Base-by-base conservation (phyloP, 805 yeast genomes). In the Pichia eremophila region DNA sequence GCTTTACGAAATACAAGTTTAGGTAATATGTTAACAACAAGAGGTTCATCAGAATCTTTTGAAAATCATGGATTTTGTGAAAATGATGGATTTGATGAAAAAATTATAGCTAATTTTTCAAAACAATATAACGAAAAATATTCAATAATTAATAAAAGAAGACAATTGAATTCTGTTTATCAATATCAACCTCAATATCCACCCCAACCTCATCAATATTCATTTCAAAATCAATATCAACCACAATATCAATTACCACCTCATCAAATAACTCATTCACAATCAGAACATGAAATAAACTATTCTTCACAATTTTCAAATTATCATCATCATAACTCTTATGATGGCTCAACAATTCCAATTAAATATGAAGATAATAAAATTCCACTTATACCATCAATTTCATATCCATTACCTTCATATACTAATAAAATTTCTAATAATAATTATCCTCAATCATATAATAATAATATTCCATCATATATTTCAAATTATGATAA, bases 1-100 rank as follows among this genome's bases (percentile, higher is more conserved):
- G 81, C 85, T 0, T 70, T 81, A 41, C 76, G 77, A 54, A 78
- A 77, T 46, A 70, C 77, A 14, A 70, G 81, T 1, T 64, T 81
- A 19, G 88, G 89, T 2, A 76, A 58, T 54, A 57, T 46, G 58
- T n/a, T 51, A 6, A 46, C 56, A 12, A 34, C 48, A 11, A 52
- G 53, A 37, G 43, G 46, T 27, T 46, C 45, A 8, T 55, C 52
- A 14, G 44, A 41, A 25, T 28, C 39, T 9, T 50, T 51, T 27
- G 47, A 44, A 27, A 50, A 48, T 14, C 55, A 53, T 40, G 60
- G 60, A 0, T 58, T 57, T 35, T 38, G 51, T n/a, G 59, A 59
- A 28, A 31, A 56, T n/a, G 57, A 58, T 47, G 58, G 61, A 14
- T 40, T 57, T 38, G 47, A 44, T 41, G 55, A 56, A 40, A 28